A percentile compares a stretch with the other conserved stretches of the same genome.
Evolutionary conservation across 495 filamentous ascomycete genomes (phyloP).

Genomic region (Hamigera avellanea): DNA sequence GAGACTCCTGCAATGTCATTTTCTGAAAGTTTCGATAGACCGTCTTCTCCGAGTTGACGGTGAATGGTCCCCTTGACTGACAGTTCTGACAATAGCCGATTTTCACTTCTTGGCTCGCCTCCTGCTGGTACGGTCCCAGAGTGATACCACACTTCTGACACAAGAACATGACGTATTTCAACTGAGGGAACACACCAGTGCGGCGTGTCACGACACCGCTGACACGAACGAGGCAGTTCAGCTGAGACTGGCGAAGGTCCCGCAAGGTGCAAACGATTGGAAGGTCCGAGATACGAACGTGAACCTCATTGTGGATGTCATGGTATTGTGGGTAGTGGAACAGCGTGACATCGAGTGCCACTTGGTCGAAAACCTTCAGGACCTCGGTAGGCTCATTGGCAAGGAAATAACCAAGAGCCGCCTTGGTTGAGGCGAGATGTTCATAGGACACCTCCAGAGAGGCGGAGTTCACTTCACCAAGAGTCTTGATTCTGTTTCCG

Average conservation of each 20-base stretch:
- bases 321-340: constrained; percentile 97
- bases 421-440: constrained; percentile 78
- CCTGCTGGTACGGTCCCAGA: constrained; percentile 93
- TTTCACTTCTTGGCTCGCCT: constrained; percentile 89
- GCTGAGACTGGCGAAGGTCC: constrained; percentile 88
- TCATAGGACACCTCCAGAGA: constrained; percentile 93
- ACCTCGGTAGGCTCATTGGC: constrained; percentile 92
- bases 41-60: constrained; percentile 92
- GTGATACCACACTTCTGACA: constrained; percentile 88
- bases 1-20: constrained; percentile 92
- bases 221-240: constrained; percentile 93
- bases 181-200: constrained; percentile 94
- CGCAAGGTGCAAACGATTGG: constrained; percentile 95
- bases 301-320: constrained; percentile 94
- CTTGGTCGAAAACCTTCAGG: constrained; percentile 92
- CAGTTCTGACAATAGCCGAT: constrained; percentile 96
- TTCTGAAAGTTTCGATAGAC: constrained; percentile 99
- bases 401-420: constrained; percentile 95
- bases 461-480: constrained; percentile 94
- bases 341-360: constrained; percentile 88
- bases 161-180: constrained; percentile 97
- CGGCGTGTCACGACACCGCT: constrained; percentile 91
- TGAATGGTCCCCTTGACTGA: constrained; percentile 92
- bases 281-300: constrained; percentile 91
- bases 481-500: constrained; percentile 79